Evolutionary conservation across 2,329 filamentous ascomycete species (phyloP).

Genomic region (Stachybotrys chartarum): DNA sequence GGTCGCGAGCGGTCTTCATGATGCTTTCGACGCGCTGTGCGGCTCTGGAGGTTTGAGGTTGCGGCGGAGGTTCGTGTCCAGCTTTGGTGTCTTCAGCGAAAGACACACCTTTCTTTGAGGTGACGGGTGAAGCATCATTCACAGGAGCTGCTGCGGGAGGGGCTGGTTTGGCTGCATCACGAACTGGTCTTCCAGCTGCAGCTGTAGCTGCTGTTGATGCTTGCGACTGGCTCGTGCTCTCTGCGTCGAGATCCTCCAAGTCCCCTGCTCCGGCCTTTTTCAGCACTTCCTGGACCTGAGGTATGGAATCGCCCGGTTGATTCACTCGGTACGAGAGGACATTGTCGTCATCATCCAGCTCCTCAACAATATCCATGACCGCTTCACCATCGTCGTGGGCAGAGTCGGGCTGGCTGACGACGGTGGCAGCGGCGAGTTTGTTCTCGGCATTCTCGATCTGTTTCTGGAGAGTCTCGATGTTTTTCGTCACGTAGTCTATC

Average conservation of each 20-base stretch:
- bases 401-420: conserved; percentile 52
- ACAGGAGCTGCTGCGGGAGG: neutral
- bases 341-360: conserved; percentile 86
- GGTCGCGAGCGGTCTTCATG: conserved; percentile 48
- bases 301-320: conserved; percentile 59
- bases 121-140: neutral
- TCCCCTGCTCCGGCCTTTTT: conserved; percentile 67
- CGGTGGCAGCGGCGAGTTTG: conserved; percentile 57
- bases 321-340: conserved; percentile 62
- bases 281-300: conserved; percentile 64
- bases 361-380: conserved; percentile 85
- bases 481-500: conserved; percentile 84
- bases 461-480: conserved; percentile 67
- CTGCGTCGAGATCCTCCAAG: conserved; percentile 12
- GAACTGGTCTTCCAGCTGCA: neutral
- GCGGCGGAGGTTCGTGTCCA: conserved; percentile 21
- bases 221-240: neutral
- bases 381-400: conserved; percentile 65
- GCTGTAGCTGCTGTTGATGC: neutral
- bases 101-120: conserved; percentile 50
- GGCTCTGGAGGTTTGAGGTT: conserved; percentile 28
- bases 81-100: conserved; percentile 56
- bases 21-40: conserved; percentile 46
- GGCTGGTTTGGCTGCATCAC: neutral
- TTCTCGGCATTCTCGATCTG: conserved; percentile 63